Conservation (phyloP, 345 rosid species). For the Litchi chinensis region DNA sequence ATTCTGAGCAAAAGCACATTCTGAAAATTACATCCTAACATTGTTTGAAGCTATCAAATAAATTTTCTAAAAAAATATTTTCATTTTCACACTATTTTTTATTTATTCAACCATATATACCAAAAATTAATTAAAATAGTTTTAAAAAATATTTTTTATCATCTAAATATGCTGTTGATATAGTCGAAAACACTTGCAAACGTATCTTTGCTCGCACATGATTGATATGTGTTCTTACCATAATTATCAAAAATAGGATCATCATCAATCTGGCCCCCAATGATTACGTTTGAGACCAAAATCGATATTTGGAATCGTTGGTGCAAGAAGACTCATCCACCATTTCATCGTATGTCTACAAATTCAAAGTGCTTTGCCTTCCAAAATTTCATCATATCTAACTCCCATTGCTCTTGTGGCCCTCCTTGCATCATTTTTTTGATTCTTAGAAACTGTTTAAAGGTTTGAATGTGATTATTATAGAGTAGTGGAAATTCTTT, state of each 20-base stretch:
- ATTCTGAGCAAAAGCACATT: too few species aligned
- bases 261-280: background rate
- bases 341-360: background rate
- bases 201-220: background rate
- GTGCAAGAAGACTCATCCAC: conserved; percentile 1
- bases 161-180: background rate
- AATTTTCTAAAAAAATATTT: too few species aligned
- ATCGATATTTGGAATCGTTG: background rate
- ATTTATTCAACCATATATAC: too few species aligned
- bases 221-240: background rate
- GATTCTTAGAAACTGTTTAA: background rate
- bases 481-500: background rate
- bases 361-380: conserved; percentile 6
- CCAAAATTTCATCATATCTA: background rate
- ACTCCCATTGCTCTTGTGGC: background rate
- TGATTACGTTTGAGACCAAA: background rate
- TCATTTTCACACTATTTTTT: too few species aligned
- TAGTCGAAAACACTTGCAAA: background rate
- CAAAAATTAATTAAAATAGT: too few species aligned
- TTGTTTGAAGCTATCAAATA: too few species aligned
- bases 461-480: background rate
- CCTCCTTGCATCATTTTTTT: background rate
- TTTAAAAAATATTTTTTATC: background rate
- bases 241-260: background rate
- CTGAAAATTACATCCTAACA: too few species aligned